These are phyloP conservation scores for Alternaria hordeiaustralica DNA, from an alignment of 2,329 filamentous ascomycete genomes.

Conservation along the genomic window DNA sequence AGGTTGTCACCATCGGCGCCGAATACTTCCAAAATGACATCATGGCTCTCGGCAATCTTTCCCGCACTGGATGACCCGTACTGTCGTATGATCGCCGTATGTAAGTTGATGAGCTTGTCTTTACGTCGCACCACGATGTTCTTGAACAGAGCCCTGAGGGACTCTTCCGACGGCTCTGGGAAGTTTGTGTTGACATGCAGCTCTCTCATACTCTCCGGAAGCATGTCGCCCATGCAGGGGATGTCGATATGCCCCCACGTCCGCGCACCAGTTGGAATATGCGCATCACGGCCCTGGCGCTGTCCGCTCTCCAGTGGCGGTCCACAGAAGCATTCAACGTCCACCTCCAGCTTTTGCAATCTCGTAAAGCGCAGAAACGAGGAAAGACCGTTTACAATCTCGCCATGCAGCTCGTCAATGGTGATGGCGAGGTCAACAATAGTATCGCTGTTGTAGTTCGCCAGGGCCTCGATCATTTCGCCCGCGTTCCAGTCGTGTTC, in stretches of 20 bases:
- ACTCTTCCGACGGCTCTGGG: conserved; percentile 27
- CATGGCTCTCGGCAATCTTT: conserved; percentile 21
- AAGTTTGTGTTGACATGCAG: conserved; percentile 41
- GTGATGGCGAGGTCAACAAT: conserved; percentile 42
- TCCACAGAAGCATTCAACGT: conserved; percentile 40
- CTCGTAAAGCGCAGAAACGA: conserved; percentile 35
- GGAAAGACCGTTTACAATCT: conserved; percentile 41
- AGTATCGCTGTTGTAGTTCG: conserved; percentile 29
- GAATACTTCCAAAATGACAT: conserved; percentile 31
- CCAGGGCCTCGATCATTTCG: conserved; percentile 35
- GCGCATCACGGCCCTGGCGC: conserved; percentile 25
- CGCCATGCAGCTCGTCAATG: conserved; percentile 39
- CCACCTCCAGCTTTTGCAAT: conserved; percentile 37
- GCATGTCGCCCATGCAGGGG: conserved; percentile 45
- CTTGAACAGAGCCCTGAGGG: conserved; percentile 36
- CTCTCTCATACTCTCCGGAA: conserved; percentile 36
- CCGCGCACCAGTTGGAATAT: conserved; percentile 24
- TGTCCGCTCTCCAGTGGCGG: conserved; percentile 45
- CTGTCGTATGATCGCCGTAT: conserved; percentile 34
- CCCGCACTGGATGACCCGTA: conserved; percentile 25
- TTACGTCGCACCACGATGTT: conserved; percentile 34
- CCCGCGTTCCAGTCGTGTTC: conserved; percentile 45
- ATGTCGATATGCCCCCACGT: conserved; percentile 41
- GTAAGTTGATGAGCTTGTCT: conserved; percentile 24
- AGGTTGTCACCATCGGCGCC: conserved; percentile 17